Base-by-base conservation (phyloP, 352 stramenopile species). In the Phytophthora crassamura region DNA sequence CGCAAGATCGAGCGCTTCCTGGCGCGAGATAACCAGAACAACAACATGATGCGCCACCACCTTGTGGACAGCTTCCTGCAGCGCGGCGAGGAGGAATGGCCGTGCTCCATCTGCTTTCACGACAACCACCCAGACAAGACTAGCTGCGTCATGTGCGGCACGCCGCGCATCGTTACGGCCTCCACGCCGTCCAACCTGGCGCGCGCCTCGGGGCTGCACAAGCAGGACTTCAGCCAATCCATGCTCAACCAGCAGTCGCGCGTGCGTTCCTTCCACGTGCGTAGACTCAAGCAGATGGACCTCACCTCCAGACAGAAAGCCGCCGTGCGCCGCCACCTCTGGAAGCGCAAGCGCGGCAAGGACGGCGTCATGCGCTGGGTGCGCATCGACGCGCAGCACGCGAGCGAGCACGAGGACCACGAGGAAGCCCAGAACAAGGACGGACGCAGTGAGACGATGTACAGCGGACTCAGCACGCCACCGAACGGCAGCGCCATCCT, bases 31-130 rank as follows among this genome's bases (percentile, higher is more conserved):
- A 95, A 95, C 54, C 64, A 83, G 39, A 90, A 95, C 67, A 95
- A 95, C 75, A 95, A 95, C 74, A 95, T 95, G 87, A 90, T 92
- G 84, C 83, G 87, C 1, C 85, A 95, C 51, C 80, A 93, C 57
- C 81, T 95, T 57, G 80, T 93, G 30, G 87, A 95, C 68, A 90
- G 77, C 53, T 95, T 95, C 54, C 61, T 95, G 6, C 78, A 89
- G 65, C 85, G 85, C 42, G 87, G 87, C 8, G 82, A 94, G 50
- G 70, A 92, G 50, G 85, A 92, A 48, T 95, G 87, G 87, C 84
- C 85, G 18, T 95, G 85, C 68, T 93, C 87, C 18, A 95, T 95
- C 46, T 95, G 87, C 63, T 95, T 93, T 72, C 87, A 95, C 69
- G 84, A 93, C 61, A 94, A 95, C 72, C 87, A 95, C 65, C 85